These are phyloP conservation scores for Pseudogymnoascus sp. DNA, from an alignment of 2,329 filamentous ascomycete genomes.

Conservation along the genomic window DNA sequence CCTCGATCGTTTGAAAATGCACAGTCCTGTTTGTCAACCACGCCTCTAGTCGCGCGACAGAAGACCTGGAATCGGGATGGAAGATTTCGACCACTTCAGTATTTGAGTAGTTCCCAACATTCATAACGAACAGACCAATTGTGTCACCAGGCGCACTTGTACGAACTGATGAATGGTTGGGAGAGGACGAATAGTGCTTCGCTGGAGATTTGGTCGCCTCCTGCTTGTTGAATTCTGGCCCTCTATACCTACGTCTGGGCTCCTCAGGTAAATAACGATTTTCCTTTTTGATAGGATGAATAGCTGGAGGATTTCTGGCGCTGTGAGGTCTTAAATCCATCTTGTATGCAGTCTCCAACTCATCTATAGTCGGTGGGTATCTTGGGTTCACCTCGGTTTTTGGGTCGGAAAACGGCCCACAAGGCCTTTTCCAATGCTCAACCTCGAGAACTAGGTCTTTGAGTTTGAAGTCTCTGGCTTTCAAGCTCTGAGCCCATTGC, in stretches of 20 bases:
- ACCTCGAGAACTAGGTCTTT: conserved; percentile 16
- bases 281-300: not conserved
- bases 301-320: not conserved
- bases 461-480: conserved; percentile 14
- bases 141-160: not conserved
- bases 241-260: not conserved
- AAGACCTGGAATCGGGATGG: not conserved
- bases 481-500: conserved; percentile 22
- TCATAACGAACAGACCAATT: not conserved
- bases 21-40: conserved; percentile 4
- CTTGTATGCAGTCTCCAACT: not conserved
- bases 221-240: not conserved
- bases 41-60: not conserved
- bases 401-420: not conserved
- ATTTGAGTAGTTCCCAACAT: not conserved
- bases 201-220: not conserved
- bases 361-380: conserved; percentile 1
- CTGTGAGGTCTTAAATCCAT: not conserved
- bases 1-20: not conserved
- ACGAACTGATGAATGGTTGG: not conserved
- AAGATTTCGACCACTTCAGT: not conserved
- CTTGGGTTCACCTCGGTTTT: not conserved
- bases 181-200: not conserved
- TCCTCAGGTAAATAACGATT: not conserved
- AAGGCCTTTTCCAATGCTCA: conserved; percentile 15